These are phyloP conservation scores for Termitomyces sp. DNA, from an alignment of 768 basidiomycete genomes.

Conservation along the genomic window DNA sequence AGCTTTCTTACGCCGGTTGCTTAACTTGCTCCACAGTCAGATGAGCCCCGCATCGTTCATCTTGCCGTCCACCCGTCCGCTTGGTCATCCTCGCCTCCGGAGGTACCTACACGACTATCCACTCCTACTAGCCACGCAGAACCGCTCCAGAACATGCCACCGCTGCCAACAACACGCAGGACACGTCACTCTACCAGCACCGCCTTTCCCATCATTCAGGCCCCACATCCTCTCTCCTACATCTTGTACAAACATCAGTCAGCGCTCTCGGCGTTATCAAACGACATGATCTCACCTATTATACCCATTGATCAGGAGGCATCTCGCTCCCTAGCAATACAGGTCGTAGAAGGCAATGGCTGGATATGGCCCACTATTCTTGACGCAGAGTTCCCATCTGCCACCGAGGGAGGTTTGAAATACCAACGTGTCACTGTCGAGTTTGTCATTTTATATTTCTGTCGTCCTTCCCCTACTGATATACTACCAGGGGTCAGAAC, in stretches of 20 bases:
- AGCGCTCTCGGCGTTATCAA: constrained; percentile 32
- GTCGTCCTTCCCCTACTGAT: constrained; percentile 4
- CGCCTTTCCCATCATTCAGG: background rate
- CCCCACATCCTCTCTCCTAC: constrained; percentile 24
- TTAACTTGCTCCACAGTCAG: constrained; percentile 32
- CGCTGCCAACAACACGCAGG: background rate
- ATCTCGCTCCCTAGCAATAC: constrained; percentile 23
- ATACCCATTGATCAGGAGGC: constrained; percentile 6
- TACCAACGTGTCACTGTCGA: constrained; percentile 34
- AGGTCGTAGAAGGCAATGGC: constrained; percentile 31
- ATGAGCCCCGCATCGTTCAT: constrained; percentile 61
- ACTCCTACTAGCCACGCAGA: constrained; percentile 1
- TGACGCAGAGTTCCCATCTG: constrained; percentile 39
- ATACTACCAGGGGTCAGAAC: constrained; percentile 35
- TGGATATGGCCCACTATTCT: constrained; percentile 46
- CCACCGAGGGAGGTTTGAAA: constrained; percentile 29
- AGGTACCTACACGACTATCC: constrained; percentile 13
- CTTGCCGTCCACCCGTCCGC: constrained; percentile 77
- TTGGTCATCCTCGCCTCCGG: constrained; percentile 56
- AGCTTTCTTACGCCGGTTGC: constrained; percentile 6
- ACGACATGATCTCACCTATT: background rate
- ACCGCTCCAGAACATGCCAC: constrained; percentile 5
- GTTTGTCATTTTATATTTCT: constrained; percentile 24
- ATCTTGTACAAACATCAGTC: constrained; percentile 36
- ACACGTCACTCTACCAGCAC: background rate